phyloP scores from a whole-genome alignment of 306 rosid species.

The Trifolium subterraneum region DNA sequence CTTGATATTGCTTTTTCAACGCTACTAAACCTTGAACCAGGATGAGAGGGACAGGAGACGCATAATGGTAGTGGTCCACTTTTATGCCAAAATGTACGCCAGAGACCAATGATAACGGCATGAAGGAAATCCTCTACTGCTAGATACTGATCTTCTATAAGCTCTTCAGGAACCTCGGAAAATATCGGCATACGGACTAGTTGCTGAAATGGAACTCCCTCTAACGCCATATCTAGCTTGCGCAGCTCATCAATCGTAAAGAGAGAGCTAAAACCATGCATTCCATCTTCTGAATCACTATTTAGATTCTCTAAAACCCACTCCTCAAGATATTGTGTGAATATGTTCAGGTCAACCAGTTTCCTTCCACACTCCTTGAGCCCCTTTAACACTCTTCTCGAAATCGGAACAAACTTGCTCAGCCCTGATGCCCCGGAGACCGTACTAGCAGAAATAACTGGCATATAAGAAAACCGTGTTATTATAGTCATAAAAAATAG shows the following conservation, averaged over 20 bases:
- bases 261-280: slow-evolving; percentile 63
- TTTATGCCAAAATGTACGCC: slow-evolving; percentile 97
- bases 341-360: slow-evolving; percentile 67
- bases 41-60: slow-evolving; percentile 73
- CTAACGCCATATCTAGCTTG: slow-evolving; percentile 87
- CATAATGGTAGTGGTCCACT: slow-evolving; percentile 74
- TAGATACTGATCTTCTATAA: slow-evolving; percentile 73
- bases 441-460: slow-evolving; percentile 70
- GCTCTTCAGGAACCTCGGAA: slow-evolving; percentile 48
- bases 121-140: slow-evolving; percentile 90
- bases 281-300: slow-evolving; percentile 55
- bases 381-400: slow-evolving; percentile 72
- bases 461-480: slow-evolving; percentile 43
- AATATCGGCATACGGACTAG: slow-evolving; percentile 78
- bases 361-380: slow-evolving; percentile 78
- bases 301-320: slow-evolving; percentile 77
- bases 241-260: slow-evolving; percentile 73
- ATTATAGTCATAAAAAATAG: slow-evolving; percentile 34
- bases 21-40: slow-evolving; percentile 77
- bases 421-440: slow-evolving; percentile 69
- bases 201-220: slow-evolving; percentile 86
- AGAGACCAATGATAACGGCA: slow-evolving; percentile 70
- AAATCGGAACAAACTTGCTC: slow-evolving; percentile 58
- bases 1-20: slow-evolving; percentile 83
- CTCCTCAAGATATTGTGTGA: slow-evolving; percentile 65